Conservation (phyloP, 2,329 filamentous ascomycete genomes). For the Botrytis byssoidea region DNA sequence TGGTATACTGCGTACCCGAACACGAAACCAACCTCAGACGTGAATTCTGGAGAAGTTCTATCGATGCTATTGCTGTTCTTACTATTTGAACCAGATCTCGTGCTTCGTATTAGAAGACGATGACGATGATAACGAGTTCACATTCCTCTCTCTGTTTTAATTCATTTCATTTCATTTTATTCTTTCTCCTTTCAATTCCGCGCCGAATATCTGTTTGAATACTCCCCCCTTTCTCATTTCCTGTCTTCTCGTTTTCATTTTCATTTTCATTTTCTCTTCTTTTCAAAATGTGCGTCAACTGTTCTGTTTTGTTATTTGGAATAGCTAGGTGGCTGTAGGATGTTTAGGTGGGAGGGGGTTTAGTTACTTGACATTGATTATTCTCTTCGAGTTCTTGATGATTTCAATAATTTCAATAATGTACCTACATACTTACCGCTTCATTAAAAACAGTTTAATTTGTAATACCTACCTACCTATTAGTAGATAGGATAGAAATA, state of each 20-base stretch:
- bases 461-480: background rate
- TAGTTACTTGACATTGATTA: background rate
- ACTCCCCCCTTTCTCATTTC: no score
- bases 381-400: background rate
- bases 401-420: no score
- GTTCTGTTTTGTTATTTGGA: background rate
- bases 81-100: background rate
- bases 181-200: no score
- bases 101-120: background rate
- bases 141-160: background rate
- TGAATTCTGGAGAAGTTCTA: background rate
- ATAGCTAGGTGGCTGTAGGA: background rate
- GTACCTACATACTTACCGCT: background rate
- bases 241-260: no score
- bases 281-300: no score
- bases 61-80: background rate
- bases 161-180: background rate
- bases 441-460: background rate
- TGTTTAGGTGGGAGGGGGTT: background rate
- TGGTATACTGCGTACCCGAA: background rate
- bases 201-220: no score
- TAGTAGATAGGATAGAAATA: background rate
- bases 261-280: background rate
- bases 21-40: accelerated
- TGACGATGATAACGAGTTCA: background rate